Evolutionary conservation across 495 filamentous ascomycete genomes (phyloP).

Genomic region (Umbilicaria muhlenbergii): DNA sequence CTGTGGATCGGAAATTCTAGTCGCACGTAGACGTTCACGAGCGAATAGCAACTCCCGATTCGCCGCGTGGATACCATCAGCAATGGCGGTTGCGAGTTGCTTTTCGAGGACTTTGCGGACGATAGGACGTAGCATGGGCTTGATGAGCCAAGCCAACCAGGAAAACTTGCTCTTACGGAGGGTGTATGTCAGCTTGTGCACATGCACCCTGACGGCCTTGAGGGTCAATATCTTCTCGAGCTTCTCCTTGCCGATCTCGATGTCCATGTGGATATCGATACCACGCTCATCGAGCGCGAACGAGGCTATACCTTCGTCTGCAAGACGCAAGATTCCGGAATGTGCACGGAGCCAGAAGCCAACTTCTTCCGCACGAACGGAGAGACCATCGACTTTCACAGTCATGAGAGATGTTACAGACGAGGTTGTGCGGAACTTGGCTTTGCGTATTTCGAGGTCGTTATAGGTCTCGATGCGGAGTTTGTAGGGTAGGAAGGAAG

Average conservation of each 20-base stretch:
- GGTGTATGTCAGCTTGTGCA: constrained; percentile 75
- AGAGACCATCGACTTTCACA: constrained; percentile 62
- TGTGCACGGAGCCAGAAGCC: constrained; percentile 66
- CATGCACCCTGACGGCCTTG: constrained; percentile 53
- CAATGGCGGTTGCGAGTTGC: constrained; percentile 58
- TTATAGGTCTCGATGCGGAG: constrained; percentile 71
- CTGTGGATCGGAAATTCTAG: constrained; percentile 64
- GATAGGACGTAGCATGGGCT: constrained; percentile 68
- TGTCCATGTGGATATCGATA: constrained; percentile 68
- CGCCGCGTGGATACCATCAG: constrained; percentile 46
- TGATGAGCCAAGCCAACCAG: constrained; percentile 67
- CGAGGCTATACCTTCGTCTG: constrained; percentile 69
- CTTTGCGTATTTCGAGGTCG: constrained; percentile 71
- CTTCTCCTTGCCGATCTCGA: constrained; percentile 59
- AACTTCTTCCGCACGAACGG: constrained; percentile 66
- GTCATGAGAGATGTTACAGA: constrained; percentile 54
- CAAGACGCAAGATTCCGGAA: constrained; percentile 49
- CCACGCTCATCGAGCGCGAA: constrained; percentile 75
- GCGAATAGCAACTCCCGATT: constrained; percentile 82
- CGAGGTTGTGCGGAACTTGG: constrained; percentile 49
- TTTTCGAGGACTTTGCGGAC: constrained; percentile 65
- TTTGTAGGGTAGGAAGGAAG: constrained; percentile 78
- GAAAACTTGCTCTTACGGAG: constrained; percentile 60
- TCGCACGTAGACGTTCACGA: constrained; percentile 70
- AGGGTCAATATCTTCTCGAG: constrained; percentile 72